Evolutionary conservation across 2,329 filamentous ascomycete species (phyloP).

Genomic region (Tolypocladium amazonense): DNA sequence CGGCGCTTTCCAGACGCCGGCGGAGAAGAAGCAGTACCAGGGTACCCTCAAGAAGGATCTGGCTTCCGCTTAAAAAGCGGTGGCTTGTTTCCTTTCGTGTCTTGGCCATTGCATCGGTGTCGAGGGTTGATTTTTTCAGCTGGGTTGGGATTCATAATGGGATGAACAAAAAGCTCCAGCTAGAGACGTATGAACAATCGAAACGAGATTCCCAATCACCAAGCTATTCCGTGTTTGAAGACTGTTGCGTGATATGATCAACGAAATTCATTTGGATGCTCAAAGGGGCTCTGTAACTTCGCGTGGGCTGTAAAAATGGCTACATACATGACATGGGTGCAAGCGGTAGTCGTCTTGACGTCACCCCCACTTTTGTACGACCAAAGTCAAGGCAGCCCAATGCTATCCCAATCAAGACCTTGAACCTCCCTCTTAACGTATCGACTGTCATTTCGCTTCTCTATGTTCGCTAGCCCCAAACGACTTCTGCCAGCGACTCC

Average conservation of each 20-base stretch:
- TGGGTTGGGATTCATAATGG: constrained; percentile 25
- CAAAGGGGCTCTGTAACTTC: constrained; percentile 1
- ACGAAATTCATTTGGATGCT: no score
- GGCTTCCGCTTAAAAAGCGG: constrained; percentile 30
- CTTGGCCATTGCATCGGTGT: constrained; percentile 44
- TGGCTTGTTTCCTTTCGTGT: constrained; percentile 29
- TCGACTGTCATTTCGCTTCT: background rate
- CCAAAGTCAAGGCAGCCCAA: constrained; percentile 2
- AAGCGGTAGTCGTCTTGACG: constrained; percentile 11
- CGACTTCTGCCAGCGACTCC: background rate
- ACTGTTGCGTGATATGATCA: background rate
- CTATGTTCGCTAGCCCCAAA: background rate
- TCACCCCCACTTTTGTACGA: constrained; percentile 16
- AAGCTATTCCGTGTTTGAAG: background rate
- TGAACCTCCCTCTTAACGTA: background rate
- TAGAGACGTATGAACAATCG: constrained; percentile 23
- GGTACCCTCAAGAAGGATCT: constrained; percentile 99
- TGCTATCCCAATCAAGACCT: background rate
- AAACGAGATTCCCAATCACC: constrained; percentile 8
- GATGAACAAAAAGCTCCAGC: constrained; percentile 23
- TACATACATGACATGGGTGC: background rate
- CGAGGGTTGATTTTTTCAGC: constrained; percentile 33
- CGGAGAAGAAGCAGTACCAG: constrained; percentile 96
- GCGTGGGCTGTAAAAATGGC: background rate
- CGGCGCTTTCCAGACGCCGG: constrained; percentile 96